A percentile compares a stretch with the other conserved stretches of the same genome.
phyloP scores from a whole-genome alignment of 2,329 filamentous ascomycete species.

The Lasiodiplodia hormozganensis region DNA sequence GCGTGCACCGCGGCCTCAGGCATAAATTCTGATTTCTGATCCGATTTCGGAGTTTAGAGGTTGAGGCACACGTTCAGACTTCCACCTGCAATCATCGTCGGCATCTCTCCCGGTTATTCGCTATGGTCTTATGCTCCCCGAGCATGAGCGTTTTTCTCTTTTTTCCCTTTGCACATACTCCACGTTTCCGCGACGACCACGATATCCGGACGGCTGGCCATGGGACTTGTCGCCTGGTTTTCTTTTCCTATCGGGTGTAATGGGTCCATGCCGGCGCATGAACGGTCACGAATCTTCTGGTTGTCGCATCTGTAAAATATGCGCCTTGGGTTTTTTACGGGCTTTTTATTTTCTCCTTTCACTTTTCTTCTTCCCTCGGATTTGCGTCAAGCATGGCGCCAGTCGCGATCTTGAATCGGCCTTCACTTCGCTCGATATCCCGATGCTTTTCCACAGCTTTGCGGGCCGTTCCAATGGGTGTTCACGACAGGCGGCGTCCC shows the following conservation, averaged over 20 bases:
- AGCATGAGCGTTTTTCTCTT: slow-evolving; percentile 24
- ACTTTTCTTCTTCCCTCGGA: slow-evolving; percentile 7
- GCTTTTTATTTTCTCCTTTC: slow-evolving; percentile 23
- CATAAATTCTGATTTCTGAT: slow-evolving; percentile 33
- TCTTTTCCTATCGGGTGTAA: slow-evolving; percentile 28
- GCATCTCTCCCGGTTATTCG: slow-evolving; percentile 28
- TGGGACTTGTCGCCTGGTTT: slow-evolving; percentile 27
- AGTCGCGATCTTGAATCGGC: slow-evolving; percentile 28
- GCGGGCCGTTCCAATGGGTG: slow-evolving; percentile 20
- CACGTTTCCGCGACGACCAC: slow-evolving; percentile 28
- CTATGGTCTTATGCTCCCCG: slow-evolving; percentile 7
- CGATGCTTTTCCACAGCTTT: slow-evolving; percentile 22
- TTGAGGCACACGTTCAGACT: slow-evolving; percentile 29
- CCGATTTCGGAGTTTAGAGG: slow-evolving; percentile 29
- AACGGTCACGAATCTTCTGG: slow-evolving; percentile 28
- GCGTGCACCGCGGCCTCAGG: slow-evolving; percentile 43
- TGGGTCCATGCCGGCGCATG: slow-evolving; percentile 28
- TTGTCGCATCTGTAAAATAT: slow-evolving; percentile 31
- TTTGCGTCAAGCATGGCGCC: slow-evolving; percentile 24
- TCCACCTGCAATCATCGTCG: slow-evolving; percentile 25
- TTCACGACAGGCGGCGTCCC: slow-evolving; percentile 25
- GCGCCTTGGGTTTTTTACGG: slow-evolving; percentile 26
- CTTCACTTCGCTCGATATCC: slow-evolving; percentile 29
- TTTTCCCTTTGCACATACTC: slow-evolving; percentile 29
- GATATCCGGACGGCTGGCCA: slow-evolving; percentile 28